Conservation (phyloP, 768 basidiomycete genomes). For the Agrocybe chaxingu region DNA sequence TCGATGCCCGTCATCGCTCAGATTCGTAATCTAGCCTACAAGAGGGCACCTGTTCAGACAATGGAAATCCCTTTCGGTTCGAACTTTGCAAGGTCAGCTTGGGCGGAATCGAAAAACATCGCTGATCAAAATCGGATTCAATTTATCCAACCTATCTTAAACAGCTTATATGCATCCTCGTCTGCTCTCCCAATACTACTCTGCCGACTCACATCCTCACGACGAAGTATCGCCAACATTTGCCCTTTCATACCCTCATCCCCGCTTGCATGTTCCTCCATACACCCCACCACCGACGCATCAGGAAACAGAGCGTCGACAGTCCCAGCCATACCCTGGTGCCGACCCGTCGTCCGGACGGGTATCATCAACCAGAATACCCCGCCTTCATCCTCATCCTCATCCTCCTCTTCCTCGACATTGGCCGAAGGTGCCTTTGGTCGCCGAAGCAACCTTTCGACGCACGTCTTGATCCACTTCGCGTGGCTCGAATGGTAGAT, state of each 20-base stretch:
- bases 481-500: conserved; percentile 74
- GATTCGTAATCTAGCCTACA: too few relatives aligned
- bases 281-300: conserved; percentile 4
- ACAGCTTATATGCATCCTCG: conserved; percentile 67
- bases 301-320: conserved; percentile 54
- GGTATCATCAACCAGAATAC: conserved; percentile 77
- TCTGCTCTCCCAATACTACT: conserved; percentile 63
- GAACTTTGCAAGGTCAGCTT: neutral
- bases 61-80: too few relatives aligned
- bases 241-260: neutral
- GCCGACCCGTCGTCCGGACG: conserved; percentile 60
- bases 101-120: neutral
- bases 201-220: conserved; percentile 44
- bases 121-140: neutral
- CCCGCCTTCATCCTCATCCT: conserved; percentile 25
- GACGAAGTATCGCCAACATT: conserved; percentile 44
- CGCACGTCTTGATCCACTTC: conserved; percentile 62
- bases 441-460: conserved; percentile 43
- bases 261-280: neutral
- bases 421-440: conserved; percentile 10
- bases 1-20: too few relatives aligned
- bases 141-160: conserved; percentile 67
- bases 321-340: conserved; percentile 53
- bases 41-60: too few relatives aligned
- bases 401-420: neutral